These are phyloP conservation scores for Rosa hybrid DNA, from an alignment of 331 rosid species.

Conservation along the genomic window DNA sequence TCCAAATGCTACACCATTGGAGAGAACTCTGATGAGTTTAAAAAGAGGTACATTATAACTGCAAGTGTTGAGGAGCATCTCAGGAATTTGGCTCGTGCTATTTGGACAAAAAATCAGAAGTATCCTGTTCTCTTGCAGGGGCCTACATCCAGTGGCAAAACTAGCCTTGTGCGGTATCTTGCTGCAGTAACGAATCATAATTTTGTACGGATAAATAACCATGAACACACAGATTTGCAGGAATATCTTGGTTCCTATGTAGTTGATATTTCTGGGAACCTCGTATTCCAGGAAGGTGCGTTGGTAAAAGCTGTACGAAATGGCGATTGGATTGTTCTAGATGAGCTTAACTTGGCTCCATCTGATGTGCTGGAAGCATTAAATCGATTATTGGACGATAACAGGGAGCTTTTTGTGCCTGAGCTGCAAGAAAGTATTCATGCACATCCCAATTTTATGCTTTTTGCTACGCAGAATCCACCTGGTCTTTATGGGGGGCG, in stretches of 20 bases:
- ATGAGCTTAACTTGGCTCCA: slow-evolving; percentile 98
- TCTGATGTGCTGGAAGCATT: slow-evolving; percentile 97
- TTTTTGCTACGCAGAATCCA: slow-evolving; percentile 97
- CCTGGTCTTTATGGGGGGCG: slow-evolving; percentile 93
- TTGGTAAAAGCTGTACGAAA: slow-evolving; percentile 88
- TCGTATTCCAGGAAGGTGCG: slow-evolving; percentile 84
- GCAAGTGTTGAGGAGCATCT: slow-evolving; percentile 75
- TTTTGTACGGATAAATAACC: slow-evolving; percentile 88
- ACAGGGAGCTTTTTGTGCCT: slow-evolving; percentile 92
- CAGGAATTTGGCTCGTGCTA: slow-evolving; percentile 79
- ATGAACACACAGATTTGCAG: slow-evolving; percentile 96
- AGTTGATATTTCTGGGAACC: slow-evolving; percentile 76
- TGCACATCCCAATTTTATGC: slow-evolving; percentile 89
- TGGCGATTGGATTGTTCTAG: slow-evolving; percentile 93
- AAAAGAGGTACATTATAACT: slow-evolving; percentile 55
- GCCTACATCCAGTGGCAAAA: slow-evolving; percentile 96
- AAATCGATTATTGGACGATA: slow-evolving; percentile 90
- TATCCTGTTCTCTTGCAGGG: slow-evolving; percentile 97
- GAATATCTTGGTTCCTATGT: slow-evolving; percentile 89
- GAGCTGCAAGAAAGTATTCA: slow-evolving; percentile 68
- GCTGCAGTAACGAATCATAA: slow-evolving; percentile 77
- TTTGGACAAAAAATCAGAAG: slow-evolving; percentile 49
- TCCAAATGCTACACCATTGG: slow-evolving; percentile 9
- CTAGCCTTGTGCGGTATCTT: slow-evolving; percentile 89
- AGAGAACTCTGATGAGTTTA: slow-evolving; percentile 29